phyloP scores from a whole-genome alignment of 306 rosid species.

The Hippophae gyantsensis region DNA sequence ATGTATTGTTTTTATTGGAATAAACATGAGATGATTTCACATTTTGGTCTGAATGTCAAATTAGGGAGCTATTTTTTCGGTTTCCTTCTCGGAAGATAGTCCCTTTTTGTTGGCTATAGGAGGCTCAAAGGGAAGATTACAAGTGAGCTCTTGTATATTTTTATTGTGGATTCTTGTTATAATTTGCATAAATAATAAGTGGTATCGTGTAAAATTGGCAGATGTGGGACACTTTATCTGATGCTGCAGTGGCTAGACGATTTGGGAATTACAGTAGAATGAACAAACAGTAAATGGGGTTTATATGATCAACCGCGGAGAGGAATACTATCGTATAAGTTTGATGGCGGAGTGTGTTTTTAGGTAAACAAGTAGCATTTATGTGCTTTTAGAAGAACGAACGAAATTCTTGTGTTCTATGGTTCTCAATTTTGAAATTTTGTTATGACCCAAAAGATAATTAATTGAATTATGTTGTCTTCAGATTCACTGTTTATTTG shows the following conservation, averaged over 20 bases:
- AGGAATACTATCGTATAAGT: neutral
- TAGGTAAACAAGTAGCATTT: too few species aligned
- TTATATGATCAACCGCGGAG: neutral
- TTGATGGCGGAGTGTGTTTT: too few species aligned
- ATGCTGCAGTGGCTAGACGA: constrained; percentile 39
- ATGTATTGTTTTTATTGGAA: constrained; percentile 1
- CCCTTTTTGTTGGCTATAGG: constrained; percentile 85
- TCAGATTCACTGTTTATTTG: too few species aligned
- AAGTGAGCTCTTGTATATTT: constrained; percentile 38
- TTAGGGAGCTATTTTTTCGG: constrained; percentile 76
- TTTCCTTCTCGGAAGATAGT: constrained; percentile 65
- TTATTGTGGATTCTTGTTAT: neutral
- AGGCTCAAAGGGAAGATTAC: constrained; percentile 68
- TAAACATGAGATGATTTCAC: constrained; percentile 10
- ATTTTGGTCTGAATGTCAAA: constrained; percentile 14
- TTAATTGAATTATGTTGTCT: too few species aligned
- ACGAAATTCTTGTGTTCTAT: too few species aligned
- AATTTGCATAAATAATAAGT: constrained; percentile 4
- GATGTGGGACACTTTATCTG: constrained; percentile 66
- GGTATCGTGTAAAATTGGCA: constrained; percentile 22
- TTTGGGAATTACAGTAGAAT: constrained; percentile 28
- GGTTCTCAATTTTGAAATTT: too few species aligned
- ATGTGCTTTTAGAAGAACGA: too few species aligned
- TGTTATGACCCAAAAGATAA: too few species aligned
- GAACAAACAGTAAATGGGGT: constrained; percentile 24